Evolutionary conservation across 805 yeast species (phyloP).

Genomic region (Suhomyces kilbournensis): DNA sequence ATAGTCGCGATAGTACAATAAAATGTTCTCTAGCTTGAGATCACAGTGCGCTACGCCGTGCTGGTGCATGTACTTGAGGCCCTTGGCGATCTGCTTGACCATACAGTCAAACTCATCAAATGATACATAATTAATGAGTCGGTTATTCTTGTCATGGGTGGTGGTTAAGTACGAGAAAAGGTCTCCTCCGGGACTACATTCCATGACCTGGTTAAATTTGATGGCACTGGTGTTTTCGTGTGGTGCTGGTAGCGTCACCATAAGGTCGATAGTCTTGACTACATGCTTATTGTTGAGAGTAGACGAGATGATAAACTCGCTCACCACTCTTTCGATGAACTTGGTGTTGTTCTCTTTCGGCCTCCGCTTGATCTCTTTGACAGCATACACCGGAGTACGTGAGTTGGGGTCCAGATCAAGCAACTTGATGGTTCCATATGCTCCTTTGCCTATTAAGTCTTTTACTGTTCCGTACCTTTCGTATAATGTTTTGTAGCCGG

Average conservation of each 20-base stretch:
- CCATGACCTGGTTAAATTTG: slow-evolving; percentile 36
- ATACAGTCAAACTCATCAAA: slow-evolving; percentile 79
- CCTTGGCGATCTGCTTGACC: slow-evolving; percentile 80
- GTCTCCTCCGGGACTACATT: slow-evolving; percentile 36
- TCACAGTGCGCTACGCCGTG: slow-evolving; percentile 96
- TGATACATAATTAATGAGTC: slow-evolving; percentile 16
- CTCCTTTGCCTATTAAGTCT: slow-evolving; percentile 42
- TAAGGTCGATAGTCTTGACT: slow-evolving; percentile 72
- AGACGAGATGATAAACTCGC: slow-evolving; percentile 86
- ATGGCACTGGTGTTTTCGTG: slow-evolving; percentile 1
- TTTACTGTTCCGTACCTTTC: slow-evolving; percentile 34
- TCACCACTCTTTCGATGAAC: slow-evolving; percentile 71
- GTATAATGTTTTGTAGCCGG: slow-evolving; percentile 20
- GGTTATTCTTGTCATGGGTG: slow-evolving; percentile 3
- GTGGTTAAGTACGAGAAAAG: slow-evolving; percentile 29
- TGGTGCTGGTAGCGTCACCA: slow-evolving; percentile 38
- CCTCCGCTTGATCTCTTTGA: slow-evolving; percentile 29
- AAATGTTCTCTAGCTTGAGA: slow-evolving; percentile 81
- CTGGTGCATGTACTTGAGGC: slow-evolving; percentile 79
- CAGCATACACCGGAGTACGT: slow-evolving; percentile 21
- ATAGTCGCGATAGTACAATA: slow-evolving; percentile 47
- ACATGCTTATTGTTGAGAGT: slow-evolving; percentile 74
- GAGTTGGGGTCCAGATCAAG: slow-evolving; percentile 21
- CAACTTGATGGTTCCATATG: slow-evolving; percentile 47
- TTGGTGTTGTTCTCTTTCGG: slow-evolving; percentile 30